Evolutionary conservation across 257 asterid genomes (phyloP), one percentile per base, ranked within the genome.

Genomic region (Scutellaria galericulata): DNA sequence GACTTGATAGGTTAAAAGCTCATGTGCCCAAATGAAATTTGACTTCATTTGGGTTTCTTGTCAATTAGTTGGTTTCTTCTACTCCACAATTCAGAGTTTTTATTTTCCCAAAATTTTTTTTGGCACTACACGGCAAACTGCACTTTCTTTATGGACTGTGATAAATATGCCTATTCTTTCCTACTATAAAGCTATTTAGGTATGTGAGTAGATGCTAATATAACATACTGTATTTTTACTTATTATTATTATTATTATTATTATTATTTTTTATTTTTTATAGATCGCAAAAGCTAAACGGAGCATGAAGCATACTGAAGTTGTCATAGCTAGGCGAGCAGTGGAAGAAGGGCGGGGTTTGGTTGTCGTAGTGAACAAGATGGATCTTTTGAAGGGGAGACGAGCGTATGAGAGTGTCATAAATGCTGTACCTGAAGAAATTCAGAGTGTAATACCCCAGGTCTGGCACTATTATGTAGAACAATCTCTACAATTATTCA

Each of bases 221-320:
- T 31, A 31, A 18, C 18, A 18, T 18, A 18, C 18, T 18, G 0
- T 18, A 22, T 73, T 20, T 56, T 50, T 67, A 68, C 61, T n/a
- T 71, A 63, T n/a, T 64, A 74, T 85, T 18, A n/a, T n/a, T n/a
- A n/a, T n/a, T n/a, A n/a, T 18, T 18, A 18, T 18, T 18, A 18
- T 18, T 18, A 18, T 18, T 61, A 51, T 35, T 73, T 20, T 56
- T 50, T 67, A 68, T 64, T n/a, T 71, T 66, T n/a, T 64, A 74
- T 85, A 93, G 97, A 89, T 94, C 73, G 84, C 85, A 69, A 86
- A 71, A 75, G 86, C 83, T 68, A 83, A 79, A 78, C 83, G 96
- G 80, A 89, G 96, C 86, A 79, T 94, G 96, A 94, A 87, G 77
- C 99, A 94, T 66, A 90, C 90, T 79, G 97, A 94, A 89, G 99